Evolutionary conservation across 2,329 filamentous ascomycete species (phyloP), one percentile per base, ranked within the genome.

Genomic region (Penicillium sclerotiorum): DNA sequence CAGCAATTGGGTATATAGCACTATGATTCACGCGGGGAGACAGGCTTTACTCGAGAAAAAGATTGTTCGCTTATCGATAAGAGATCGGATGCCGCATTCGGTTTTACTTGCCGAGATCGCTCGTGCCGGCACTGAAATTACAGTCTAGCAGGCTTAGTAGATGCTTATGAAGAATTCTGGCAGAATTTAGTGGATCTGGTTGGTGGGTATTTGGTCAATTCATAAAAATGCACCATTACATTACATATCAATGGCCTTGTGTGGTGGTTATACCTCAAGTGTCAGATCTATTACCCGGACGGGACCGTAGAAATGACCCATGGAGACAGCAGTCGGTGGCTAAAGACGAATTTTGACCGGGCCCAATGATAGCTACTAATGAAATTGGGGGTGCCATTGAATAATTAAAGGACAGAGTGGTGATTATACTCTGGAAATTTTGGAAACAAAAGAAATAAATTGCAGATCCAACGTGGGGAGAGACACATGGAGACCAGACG

Each of bases 51-150:
- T 57, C 52, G 57, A 57, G 54, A 58, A 66, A 66, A 67, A 65
- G 55, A 57, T 59, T 61, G 61, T 59, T 68, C 64, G 62, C 67
- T 69, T 70, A 70, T 70, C 67, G 67, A 70, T 70, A 70, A 69
- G 54, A 55, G 43, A 52, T 54, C 50, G 45, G 50, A 43, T 60
- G 62, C 66, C 65, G 65, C 52, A 59, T 68, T 65, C 63, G 60
- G 66, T 55, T 47, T 49, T 35, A 50, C 21, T 23, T 56, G 50
- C 50, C 52, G 50, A 45, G 42, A 39, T 41, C 32, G 45, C 48
- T 38, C n/a, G 9, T n/a, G 22, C 12, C 28, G 11, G 21, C 27
- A 40, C 9, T 20, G 7, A 32, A 5, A 38, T 17, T 30, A 21
- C 17, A 13, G 35, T 8, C 20, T 46, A 21, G 18, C 2, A 20